Percentiles rank a stretch among this genome's conserved stretches.
These are phyloP conservation scores for Emericellopsis cladophorae DNA, from an alignment of 2,329 filamentous ascomycete species.

Conservation along the genomic window DNA sequence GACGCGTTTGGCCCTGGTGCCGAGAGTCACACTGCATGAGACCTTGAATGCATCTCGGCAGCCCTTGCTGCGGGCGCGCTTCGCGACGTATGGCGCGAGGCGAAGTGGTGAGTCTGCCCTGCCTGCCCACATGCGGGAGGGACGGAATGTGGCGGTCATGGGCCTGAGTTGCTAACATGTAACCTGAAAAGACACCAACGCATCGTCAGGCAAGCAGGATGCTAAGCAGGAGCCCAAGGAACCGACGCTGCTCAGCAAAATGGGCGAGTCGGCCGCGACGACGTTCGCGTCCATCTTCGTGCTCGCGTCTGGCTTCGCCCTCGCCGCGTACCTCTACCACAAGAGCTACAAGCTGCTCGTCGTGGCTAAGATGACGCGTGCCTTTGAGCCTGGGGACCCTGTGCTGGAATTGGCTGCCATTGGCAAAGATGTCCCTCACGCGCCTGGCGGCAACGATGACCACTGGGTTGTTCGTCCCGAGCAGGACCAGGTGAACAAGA, in stretches of 20 bases:
- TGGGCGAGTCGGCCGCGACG: slow-evolving; percentile 63
- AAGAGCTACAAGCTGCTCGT: slow-evolving; percentile 81
- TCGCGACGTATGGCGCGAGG: slow-evolving; percentile 14
- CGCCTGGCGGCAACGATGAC: slow-evolving; percentile 23
- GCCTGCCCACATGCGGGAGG: too few species aligned
- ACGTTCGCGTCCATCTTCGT: slow-evolving; percentile 65
- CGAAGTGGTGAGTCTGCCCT: slow-evolving; percentile 16
- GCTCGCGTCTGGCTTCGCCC: slow-evolving; percentile 49
- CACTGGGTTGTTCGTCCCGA: slow-evolving; percentile 74
- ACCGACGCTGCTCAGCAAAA: slow-evolving; percentile 38
- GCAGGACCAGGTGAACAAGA: slow-evolving; percentile 69
- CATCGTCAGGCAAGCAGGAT: background rate
- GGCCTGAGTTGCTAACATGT: too few species aligned
- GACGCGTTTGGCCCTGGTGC: too few species aligned
- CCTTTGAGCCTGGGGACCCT: slow-evolving; percentile 85
- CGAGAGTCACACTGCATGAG: too few species aligned
- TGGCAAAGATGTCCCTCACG: slow-evolving; percentile 39
- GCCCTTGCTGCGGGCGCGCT: slow-evolving; percentile 2
- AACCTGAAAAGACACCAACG: background rate
- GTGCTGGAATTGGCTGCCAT: slow-evolving; percentile 69
- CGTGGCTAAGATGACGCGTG: slow-evolving; percentile 82
- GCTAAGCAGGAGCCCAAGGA: slow-evolving; percentile 7
- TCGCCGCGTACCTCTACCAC: slow-evolving; percentile 68
- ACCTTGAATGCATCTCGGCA: too few species aligned
- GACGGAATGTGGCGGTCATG: background rate